These are phyloP conservation scores for Bertia moriformis DNA, from an alignment of 2,329 filamentous ascomycete species.

Conservation along the genomic window DNA sequence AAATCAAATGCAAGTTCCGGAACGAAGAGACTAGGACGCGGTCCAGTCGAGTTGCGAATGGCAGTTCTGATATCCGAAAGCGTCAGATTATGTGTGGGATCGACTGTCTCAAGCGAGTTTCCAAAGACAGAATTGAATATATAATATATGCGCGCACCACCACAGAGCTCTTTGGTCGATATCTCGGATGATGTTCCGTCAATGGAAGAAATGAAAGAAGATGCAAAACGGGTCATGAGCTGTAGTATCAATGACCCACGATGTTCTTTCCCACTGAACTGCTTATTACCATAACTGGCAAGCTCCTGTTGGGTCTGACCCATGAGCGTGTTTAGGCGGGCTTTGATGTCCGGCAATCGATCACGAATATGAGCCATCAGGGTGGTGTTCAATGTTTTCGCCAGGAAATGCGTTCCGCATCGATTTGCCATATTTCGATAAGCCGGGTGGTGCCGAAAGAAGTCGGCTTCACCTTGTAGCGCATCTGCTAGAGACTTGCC, in stretches of 20 bases:
- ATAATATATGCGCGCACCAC: constrained; percentile 91
- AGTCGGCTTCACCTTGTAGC: constrained; percentile 76
- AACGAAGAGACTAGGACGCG: constrained; percentile 87
- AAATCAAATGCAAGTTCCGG: constrained; percentile 96
- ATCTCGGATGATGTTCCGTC: constrained; percentile 98
- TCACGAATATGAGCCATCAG: constrained; percentile 95
- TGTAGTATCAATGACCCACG: constrained; percentile 87
- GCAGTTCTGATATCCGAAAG: constrained; percentile 90
- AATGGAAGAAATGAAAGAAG: constrained; percentile 94
- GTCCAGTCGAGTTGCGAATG: constrained; percentile 94
- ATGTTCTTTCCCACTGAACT: constrained; percentile 94
- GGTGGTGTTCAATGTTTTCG: constrained; percentile 86
- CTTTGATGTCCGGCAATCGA: constrained; percentile 92
- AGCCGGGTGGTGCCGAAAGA: constrained; percentile 92
- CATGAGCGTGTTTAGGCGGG: constrained; percentile 92
- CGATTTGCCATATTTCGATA: constrained; percentile 90
- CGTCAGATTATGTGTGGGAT: constrained; percentile 88
- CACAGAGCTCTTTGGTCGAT: constrained; percentile 92
- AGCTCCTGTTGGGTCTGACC: constrained; percentile 98
- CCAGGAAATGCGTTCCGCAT: constrained; percentile 86
- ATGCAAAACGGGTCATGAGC: constrained; percentile 95
- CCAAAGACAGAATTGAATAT: constrained; percentile 99
- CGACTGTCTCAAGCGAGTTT: constrained; percentile 87
- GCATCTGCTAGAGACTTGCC: constrained; percentile 92
- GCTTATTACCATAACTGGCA: constrained; percentile 92